phyloP scores from a whole-genome alignment of 495 filamentous ascomycete genomes.

The Neurospora tetrasperma region DNA sequence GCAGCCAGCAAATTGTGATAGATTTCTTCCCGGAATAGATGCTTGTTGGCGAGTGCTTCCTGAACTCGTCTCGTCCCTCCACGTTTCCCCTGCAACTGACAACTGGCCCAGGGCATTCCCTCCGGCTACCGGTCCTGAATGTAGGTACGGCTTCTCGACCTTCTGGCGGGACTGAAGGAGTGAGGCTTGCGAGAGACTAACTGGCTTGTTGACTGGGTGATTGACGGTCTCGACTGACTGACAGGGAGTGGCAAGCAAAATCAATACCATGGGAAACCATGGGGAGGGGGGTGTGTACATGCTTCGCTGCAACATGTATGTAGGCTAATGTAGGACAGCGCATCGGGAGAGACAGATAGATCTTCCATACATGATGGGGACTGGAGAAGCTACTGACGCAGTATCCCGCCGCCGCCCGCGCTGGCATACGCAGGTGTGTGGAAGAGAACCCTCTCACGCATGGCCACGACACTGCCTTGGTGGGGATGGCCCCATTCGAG shows the following conservation, averaged over 20 bases:
- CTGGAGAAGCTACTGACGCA: slow-evolving; percentile 5
- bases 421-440: slow-evolving; percentile 5
- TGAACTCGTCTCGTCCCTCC: background rate
- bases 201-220: background rate
- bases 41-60: background rate
- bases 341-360: slow-evolving; percentile 14
- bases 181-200: background rate
- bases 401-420: slow-evolving; percentile 16
- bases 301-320: slow-evolving; percentile 1
- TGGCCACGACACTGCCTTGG: slow-evolving; percentile 3
- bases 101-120: background rate
- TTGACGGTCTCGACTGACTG: background rate
- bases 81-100: background rate
- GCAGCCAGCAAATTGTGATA: background rate
- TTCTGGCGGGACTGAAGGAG: background rate
- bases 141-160: background rate
- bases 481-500: background rate
- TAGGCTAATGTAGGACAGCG: slow-evolving; percentile 15
- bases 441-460: background rate
- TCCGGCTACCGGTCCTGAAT: background rate
- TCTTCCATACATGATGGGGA: slow-evolving; percentile 10
- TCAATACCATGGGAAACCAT: background rate
- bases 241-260: background rate
- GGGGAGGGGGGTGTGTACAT: background rate
- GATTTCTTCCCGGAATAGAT: background rate